Base-by-base conservation (phyloP, 306 rosid genomes). In the Astragalus membranaceus region DNA sequence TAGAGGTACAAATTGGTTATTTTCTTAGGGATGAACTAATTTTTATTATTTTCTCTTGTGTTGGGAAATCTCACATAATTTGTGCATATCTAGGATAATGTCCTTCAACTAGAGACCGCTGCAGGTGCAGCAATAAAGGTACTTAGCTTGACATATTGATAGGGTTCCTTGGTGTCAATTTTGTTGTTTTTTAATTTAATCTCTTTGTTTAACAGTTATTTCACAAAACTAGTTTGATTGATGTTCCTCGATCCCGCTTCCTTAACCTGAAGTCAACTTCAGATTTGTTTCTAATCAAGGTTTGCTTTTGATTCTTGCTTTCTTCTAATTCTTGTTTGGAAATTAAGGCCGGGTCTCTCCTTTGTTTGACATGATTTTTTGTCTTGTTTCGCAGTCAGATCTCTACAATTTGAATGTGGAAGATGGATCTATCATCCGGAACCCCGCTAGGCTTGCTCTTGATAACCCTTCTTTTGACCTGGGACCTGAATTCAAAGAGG, bases 111-210 rank as follows among this genome's bases (percentile, higher is more conserved):
- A 56, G 98, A 92, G 86, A 92, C 98, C 42, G 98, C 98, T 9
- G 98, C 98, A 54, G 98, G 98, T 63, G 98, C 98, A 30, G 98
- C 98, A 65, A 92, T 92, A 59, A 81, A 80, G 98, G 98, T 92
- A 81, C 67, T 37, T 2, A 20, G 23, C 6, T 37, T 37, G 0
- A 33, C 37, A 33, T 20, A 37, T 37, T 37, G 2, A 6, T 37
- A 37, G 8, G 5, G 42, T 37, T 37, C 9, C 8, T 1, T 9
- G 1, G 10, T 8, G 0, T 2, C 6, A 0, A 6, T 9, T 61
- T 75, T 35, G 10, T 49, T 33, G 55, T 37, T 8, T 46, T 46
- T 76, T 57, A 15, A 15, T 58, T 39, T 67, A 36, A 8, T 50
- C 8, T 64, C 60, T 32, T 53, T 64, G 36, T 36, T 63, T n/a